A percentile compares a stretch with the other conserved stretches of the same genome.
phyloP scores from a whole-genome alignment of 139 green algal genomes.

The Astrephomene gubernaculifera region DNA sequence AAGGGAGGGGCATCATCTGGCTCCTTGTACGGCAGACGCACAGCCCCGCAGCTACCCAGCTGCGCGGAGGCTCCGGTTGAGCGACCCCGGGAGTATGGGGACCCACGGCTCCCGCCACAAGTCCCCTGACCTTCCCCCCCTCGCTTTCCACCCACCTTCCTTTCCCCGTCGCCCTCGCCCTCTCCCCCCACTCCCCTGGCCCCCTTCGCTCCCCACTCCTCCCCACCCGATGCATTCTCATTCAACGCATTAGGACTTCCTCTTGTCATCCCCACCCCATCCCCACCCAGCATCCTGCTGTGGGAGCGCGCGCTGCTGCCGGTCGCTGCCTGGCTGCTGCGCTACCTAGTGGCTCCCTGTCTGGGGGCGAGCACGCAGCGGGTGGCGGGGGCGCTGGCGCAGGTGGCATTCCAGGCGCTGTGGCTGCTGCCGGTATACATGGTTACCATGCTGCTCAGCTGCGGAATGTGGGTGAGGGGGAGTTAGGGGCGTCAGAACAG shows the following conservation, averaged over 20 bases:
- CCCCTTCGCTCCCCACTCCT: not conserved
- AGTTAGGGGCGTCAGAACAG: too few relatives aligned
- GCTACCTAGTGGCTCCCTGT: slow-evolving; percentile 32
- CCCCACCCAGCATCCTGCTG: slow-evolving; percentile 72
- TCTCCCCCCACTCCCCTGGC: not conserved
- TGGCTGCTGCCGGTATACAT: slow-evolving; percentile 84
- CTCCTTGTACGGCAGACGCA: too few relatives aligned
- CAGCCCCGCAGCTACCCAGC: too few relatives aligned
- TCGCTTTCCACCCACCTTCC: too few relatives aligned
- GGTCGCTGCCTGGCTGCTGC: slow-evolving; percentile 59
- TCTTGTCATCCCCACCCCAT: not conserved
- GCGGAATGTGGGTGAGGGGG: slow-evolving; percentile 71
- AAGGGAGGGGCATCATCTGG: too few relatives aligned
- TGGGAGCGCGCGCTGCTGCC: slow-evolving; percentile 54
- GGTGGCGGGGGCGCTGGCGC: slow-evolving; percentile 31
- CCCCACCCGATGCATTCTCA: too few relatives aligned
- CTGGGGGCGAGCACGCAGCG: slow-evolving; percentile 1
- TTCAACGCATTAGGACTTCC: not conserved
- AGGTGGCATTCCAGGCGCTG: slow-evolving; percentile 57
- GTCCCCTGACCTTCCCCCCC: too few relatives aligned
- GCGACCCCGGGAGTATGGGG: too few relatives aligned
- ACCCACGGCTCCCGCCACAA: too few relatives aligned
- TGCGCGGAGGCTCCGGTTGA: too few relatives aligned
- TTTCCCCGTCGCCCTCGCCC: not conserved
- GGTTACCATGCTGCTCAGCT: slow-evolving; percentile 79